Percentiles rank a stretch among this genome's conserved stretches.
Conservation (phyloP, 495 filamentous ascomycete species). For the Penicillium argentinense region DNA sequence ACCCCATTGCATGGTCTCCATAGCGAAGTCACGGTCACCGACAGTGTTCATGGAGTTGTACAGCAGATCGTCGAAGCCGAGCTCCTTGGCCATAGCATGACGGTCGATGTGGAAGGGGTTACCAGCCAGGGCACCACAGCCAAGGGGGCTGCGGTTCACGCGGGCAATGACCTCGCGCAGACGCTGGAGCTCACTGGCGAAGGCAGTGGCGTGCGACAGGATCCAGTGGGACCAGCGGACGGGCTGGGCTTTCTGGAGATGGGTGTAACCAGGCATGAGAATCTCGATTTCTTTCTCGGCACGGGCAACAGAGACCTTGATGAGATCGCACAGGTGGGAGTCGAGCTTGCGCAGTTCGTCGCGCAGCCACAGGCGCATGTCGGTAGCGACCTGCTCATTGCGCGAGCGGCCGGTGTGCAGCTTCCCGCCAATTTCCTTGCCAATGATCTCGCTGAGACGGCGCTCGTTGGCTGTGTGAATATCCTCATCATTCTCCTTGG, state of each 20-base stretch:
- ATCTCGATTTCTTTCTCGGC: constrained; percentile 77
- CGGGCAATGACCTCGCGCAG: constrained; percentile 71
- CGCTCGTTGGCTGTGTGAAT: constrained; percentile 96
- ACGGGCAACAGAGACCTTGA: constrained; percentile 68
- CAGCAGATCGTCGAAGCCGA: constrained; percentile 80
- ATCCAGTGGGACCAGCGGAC: constrained; percentile 89
- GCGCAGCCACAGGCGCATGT: constrained; percentile 90
- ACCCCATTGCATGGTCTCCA: constrained; percentile 91
- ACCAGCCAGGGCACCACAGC: constrained; percentile 85
- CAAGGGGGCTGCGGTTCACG: constrained; percentile 78
- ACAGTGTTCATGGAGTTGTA: constrained; percentile 85
- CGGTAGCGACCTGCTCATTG: constrained; percentile 92
- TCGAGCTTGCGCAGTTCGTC: constrained; percentile 76
- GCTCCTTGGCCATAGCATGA: constrained; percentile 81
- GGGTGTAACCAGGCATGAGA: constrained; percentile 73
- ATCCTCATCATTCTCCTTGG: constrained; percentile 53
- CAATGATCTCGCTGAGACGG: constrained; percentile 84
- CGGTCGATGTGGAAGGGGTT: constrained; percentile 91
- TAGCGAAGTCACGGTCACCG: constrained; percentile 83
- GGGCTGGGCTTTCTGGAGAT: constrained; percentile 89
- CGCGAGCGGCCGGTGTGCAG: constrained; percentile 89
- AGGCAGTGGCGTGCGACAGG: constrained; percentile 73
- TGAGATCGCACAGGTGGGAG: constrained; percentile 62
- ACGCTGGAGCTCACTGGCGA: constrained; percentile 75
- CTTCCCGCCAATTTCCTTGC: constrained; percentile 83